A percentile compares a stretch with the other conserved stretches of the same genome.
phyloP scores from a whole-genome alignment of 176 grass and related monocot species.

The Elymus sibiricus region DNA sequence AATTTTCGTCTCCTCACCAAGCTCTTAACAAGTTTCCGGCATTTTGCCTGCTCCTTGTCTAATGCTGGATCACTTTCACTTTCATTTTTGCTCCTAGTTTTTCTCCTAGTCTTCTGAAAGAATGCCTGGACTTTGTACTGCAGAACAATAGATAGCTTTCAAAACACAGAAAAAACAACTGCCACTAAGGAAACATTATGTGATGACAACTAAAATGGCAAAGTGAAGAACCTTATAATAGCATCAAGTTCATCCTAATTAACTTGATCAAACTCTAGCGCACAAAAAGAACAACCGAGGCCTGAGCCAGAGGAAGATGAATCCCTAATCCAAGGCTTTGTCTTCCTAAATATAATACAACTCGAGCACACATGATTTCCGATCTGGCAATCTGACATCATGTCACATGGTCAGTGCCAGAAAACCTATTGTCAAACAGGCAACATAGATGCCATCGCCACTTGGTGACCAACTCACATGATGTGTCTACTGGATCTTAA shows the following conservation, averaged over 20 bases:
- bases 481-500: not conserved
- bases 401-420: not conserved
- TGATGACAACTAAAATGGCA: not conserved
- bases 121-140: slow-evolving; percentile 86
- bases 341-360: not conserved
- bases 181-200: not conserved
- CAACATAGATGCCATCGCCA: not conserved
- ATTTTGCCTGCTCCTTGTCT: slow-evolving; percentile 57
- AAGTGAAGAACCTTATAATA: slow-evolving; percentile 1
- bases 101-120: slow-evolving; percentile 71
- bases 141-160: slow-evolving; percentile 16
- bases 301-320: not conserved
- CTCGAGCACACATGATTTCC: not conserved
- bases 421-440: not conserved
- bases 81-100: slow-evolving; percentile 41
- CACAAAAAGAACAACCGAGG: not conserved
- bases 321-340: not conserved
- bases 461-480: slow-evolving; percentile 2
- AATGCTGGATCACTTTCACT: slow-evolving; percentile 41
- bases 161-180: slow-evolving; percentile 9
- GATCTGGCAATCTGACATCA: not conserved
- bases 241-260: not conserved
- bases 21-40: slow-evolving; percentile 55
- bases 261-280: not conserved
- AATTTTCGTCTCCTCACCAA: slow-evolving; percentile 69